These are phyloP conservation scores for Solanum appendiculatum DNA, from an alignment of 257 asterid genomes.

Conservation along the genomic window DNA sequence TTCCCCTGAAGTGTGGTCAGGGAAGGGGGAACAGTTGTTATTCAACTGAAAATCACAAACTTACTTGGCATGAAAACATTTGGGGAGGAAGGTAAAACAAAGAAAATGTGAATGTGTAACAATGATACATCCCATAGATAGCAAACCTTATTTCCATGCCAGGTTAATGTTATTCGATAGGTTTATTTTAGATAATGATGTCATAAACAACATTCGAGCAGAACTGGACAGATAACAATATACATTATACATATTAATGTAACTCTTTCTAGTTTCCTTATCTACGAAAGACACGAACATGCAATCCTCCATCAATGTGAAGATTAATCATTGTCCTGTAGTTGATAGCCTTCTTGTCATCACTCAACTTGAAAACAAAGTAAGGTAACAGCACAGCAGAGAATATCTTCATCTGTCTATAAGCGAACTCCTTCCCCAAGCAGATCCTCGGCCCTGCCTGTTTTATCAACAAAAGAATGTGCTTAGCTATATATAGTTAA, in stretches of 20 bases:
- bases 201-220: background rate
- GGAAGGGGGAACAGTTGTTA: background rate
- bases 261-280: background rate
- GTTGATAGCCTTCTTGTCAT: constrained; percentile 17
- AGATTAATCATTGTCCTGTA: constrained; percentile 54
- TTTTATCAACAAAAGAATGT: background rate
- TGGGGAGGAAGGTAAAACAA: no score
- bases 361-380: constrained; percentile 32
- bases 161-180: background rate
- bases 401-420: constrained; percentile 54
- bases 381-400: constrained; percentile 26
- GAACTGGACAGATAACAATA: background rate
- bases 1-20: background rate
- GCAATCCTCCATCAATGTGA: constrained; percentile 44
- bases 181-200: background rate
- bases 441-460: constrained; percentile 56
- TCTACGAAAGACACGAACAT: constrained; percentile 26
- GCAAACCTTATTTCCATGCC: background rate
- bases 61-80: no score
- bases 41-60: no score
- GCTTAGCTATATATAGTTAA: background rate
- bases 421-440: constrained; percentile 52
- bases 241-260: background rate
- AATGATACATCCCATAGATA: background rate
- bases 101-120: background rate